Percentiles rank a stretch among this genome's conserved stretches.
Conservation (phyloP, 768 basidiomycete species). For the Agaricus sinodeliciosus region DNA sequence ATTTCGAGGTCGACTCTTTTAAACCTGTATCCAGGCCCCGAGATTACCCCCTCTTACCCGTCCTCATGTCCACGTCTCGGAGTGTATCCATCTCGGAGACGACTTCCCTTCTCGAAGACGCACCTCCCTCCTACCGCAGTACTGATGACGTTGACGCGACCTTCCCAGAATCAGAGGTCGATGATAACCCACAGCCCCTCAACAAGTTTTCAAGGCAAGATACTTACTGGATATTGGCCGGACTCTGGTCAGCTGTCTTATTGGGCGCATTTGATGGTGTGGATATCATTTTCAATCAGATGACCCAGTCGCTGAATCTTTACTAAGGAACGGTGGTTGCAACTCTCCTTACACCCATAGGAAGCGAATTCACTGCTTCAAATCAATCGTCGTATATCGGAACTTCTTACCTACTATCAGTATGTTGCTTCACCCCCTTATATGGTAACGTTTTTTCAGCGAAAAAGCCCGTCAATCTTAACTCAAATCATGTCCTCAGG, state of each 20-base stretch:
- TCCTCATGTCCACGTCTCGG: slow-evolving; percentile 10
- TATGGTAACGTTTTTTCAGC: slow-evolving; percentile 49
- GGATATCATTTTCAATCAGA: slow-evolving; percentile 15
- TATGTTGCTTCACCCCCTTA: slow-evolving; percentile 87
- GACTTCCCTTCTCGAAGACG: slow-evolving; percentile 48
- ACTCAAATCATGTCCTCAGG: slow-evolving; percentile 36
- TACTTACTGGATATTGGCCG: slow-evolving; percentile 65
- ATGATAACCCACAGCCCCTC: slow-evolving; percentile 23
- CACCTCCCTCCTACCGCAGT: slow-evolving; percentile 41
- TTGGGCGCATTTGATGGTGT: slow-evolving; percentile 81
- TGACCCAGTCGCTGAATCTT: slow-evolving; percentile 6
- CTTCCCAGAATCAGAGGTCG: slow-evolving; percentile 21
- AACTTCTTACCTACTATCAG: slow-evolving; percentile 79
- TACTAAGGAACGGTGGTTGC: slow-evolving; percentile 78
- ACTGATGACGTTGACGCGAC: slow-evolving; percentile 32
- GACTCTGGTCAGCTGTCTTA: slow-evolving; percentile 79
- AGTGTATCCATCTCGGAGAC: slow-evolving; percentile 45
- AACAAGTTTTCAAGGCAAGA: slow-evolving; percentile 48
- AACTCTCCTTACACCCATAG: slow-evolving; percentile 78
- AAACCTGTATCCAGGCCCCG: slow-evolving; percentile 9
- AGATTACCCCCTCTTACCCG: slow-evolving; percentile 9
- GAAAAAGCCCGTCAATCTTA: slow-evolving; percentile 1
- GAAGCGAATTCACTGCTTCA: slow-evolving; percentile 76
- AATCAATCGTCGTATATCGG: slow-evolving; percentile 84
- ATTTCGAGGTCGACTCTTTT: slow-evolving; percentile 6